A percentile compares a stretch with the other conserved stretches of the same genome.
Conservation (phyloP, 1,284 basidiomycete species). For the Fistulina hepatica region DNA sequence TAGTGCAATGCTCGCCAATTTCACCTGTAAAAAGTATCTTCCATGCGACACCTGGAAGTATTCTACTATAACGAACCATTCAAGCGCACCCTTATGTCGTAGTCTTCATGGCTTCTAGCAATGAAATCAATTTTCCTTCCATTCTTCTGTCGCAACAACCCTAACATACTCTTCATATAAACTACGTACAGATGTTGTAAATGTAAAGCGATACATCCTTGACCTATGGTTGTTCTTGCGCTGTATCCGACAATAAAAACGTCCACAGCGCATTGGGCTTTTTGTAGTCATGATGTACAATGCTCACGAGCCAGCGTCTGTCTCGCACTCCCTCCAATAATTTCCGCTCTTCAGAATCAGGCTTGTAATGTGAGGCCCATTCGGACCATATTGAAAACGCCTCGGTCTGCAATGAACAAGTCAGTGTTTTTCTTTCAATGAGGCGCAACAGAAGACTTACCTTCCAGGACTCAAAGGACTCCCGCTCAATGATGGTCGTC, state of each 20-base stretch:
- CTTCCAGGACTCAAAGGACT: conserved; percentile 92
- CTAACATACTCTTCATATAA: no score
- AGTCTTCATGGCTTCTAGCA: no score
- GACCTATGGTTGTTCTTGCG: no score
- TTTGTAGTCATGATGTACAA: conserved; percentile 94
- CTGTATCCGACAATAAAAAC: conserved; percentile 49
- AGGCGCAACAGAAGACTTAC: conserved; percentile 27
- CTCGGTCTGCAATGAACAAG: conserved; percentile 57
- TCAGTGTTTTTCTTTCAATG: conserved; percentile 5
- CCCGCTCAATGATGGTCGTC: conserved; percentile 92
- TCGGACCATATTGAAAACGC: conserved; percentile 95
- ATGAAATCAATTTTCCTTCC: no score
- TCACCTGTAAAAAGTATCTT: no score
- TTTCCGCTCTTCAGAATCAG: conserved; percentile 59
- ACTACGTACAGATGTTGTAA: no score
- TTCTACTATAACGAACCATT: no score
- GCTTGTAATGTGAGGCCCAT: conserved; percentile 85
- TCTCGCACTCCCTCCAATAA: conserved; percentile 66
- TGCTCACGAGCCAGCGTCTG: conserved; percentile 83
- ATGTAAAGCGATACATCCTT: no score
- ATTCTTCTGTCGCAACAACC: no score
- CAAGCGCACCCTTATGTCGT: no score
- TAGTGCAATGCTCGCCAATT: no score
- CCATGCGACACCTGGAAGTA: no score
- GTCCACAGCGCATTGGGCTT: conserved; percentile 74